Evolutionary conservation across 2,329 filamentous ascomycete genomes (phyloP), one percentile per base, ranked within the genome.

Genomic region (Cladophialophora psammophila): DNA sequence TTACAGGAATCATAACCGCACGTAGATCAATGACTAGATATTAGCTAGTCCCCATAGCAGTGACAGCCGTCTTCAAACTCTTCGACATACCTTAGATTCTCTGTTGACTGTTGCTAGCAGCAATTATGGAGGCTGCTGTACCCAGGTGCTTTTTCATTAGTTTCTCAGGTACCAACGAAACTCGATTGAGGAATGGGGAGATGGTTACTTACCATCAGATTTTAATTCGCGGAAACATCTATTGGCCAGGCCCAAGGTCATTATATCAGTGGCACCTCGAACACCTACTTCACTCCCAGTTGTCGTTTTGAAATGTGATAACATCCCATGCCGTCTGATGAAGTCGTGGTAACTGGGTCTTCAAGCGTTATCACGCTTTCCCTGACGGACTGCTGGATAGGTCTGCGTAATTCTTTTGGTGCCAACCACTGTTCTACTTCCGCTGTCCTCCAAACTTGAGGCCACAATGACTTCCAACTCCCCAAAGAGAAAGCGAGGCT

Each of bases 401-500:
- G 26, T 31, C 12, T 31, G 18, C 0, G 45, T 7, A 8, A 9
- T 10, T 52, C 50, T 32, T 12, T 62, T 12, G 13, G 15, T 20
- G 31, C 9, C 18, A 8, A 50, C 26, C 10, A 31, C 9, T 10
- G 8, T 12, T 26, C 3, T 12, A 50, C 7, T 31, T 10, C 18
- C 10, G 9, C 45, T 31, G 10, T 31, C 20, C 20, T 31, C 18
- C 45, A 5, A 50, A 31, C 8, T 53, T 15, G 34, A 26, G 38
- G 18, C 6, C 34, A 42, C 20, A 7, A 71, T 71, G 69, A 38
- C 48, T 32, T 60, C 65, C 54, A 52, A 55, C 18, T 71, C 69
- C 9, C 69, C 69, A 8, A 71, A 71, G 56, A 59, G 67, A 35
- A 71, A 69, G 57, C 62, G 65, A 55, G 67, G 40, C 8, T 65